Percentiles rank a stretch among this genome's conserved stretches.
These are phyloP conservation scores for Ochetophila trinervis DNA, from an alignment of 306 rosid genomes.

Conservation along the genomic window DNA sequence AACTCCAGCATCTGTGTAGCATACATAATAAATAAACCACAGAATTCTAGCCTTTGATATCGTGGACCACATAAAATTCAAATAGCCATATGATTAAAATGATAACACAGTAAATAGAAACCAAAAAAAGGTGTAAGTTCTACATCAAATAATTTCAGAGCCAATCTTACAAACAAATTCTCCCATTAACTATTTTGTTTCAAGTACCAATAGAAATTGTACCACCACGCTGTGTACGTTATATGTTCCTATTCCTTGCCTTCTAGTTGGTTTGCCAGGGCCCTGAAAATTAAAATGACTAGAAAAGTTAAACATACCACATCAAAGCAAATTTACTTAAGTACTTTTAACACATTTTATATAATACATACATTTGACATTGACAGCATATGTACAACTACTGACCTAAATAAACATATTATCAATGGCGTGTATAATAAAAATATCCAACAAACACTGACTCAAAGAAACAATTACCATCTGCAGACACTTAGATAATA, in stretches of 20 bases:
- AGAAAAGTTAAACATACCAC: not conserved
- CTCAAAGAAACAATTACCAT: conserved; percentile 94
- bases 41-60: not conserved
- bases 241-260: conserved; percentile 64
- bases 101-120: not conserved
- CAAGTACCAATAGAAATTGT: conserved; percentile 65
- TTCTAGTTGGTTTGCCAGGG: conserved; percentile 80
- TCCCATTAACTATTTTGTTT: conserved; percentile 5
- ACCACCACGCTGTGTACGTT: conserved; percentile 73
- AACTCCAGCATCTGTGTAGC: no score
- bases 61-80: not conserved
- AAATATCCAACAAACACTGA: conserved; percentile 29
- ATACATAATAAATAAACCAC: no score
- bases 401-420: not conserved
- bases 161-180: not conserved
- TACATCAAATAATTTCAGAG: not conserved
- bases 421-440: not conserved
- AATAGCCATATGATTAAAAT: no score
- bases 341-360: not conserved
- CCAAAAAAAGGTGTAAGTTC: not conserved
- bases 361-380: not conserved
- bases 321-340: not conserved
- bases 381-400: not conserved
- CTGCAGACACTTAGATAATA: conserved; percentile 69
- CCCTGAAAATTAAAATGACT: conserved; percentile 40